phyloP scores from a whole-genome alignment of 208 protist species.

The Trypanosoma avium region DNA sequence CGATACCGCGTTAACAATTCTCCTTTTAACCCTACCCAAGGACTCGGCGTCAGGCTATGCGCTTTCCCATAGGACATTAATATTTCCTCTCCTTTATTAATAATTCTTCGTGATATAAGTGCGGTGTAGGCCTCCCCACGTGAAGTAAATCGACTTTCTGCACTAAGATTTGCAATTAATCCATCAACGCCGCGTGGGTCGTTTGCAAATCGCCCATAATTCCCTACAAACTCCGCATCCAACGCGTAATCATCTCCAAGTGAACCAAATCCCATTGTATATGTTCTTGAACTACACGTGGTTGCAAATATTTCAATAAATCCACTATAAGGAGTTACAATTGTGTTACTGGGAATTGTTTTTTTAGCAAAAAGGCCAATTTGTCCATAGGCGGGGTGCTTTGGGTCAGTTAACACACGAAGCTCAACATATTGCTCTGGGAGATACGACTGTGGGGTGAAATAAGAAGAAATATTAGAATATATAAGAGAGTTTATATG shows the following conservation, averaged over 20 bases:
- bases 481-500: constrained; percentile 49
- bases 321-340: constrained; percentile 80
- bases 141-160: constrained; percentile 71
- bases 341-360: constrained; percentile 63
- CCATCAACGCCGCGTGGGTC: constrained; percentile 80
- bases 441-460: constrained; percentile 41
- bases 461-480: constrained; percentile 34
- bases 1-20: constrained; percentile 57
- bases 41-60: constrained; percentile 58
- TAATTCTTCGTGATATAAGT: constrained; percentile 69
- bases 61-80: constrained; percentile 90
- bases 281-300: constrained; percentile 83
- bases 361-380: constrained; percentile 75
- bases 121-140: constrained; percentile 88
- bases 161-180: constrained; percentile 65
- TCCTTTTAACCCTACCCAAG: constrained; percentile 70
- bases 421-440: constrained; percentile 82
- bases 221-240: constrained; percentile 88
- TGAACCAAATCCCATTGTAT: constrained; percentile 89
- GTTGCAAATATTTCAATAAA: constrained; percentile 82
- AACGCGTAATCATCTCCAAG: constrained; percentile 80
- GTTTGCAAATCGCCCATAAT: constrained; percentile 89
- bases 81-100: constrained; percentile 84
- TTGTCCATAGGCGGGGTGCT: constrained; percentile 87
- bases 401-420: constrained; percentile 70